A percentile compares a stretch with the other conserved stretches of the same genome.
Conservation (phyloP, 495 filamentous ascomycete genomes). For the Annulohypoxylon maeteangense region DNA sequence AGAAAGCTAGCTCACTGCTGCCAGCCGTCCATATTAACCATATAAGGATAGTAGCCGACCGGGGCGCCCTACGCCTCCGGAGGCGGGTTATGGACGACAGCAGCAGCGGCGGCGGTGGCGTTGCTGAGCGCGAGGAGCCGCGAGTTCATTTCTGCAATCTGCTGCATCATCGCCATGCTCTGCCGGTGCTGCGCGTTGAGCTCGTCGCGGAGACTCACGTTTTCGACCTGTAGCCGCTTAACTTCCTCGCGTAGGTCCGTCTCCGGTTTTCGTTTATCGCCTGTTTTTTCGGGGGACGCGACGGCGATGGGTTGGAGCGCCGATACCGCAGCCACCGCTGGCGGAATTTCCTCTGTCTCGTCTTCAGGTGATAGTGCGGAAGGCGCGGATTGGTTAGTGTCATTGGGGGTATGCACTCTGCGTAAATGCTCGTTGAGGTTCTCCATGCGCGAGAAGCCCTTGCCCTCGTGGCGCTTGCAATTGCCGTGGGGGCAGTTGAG, state of each 20-base stretch:
- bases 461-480: conserved; percentile 80
- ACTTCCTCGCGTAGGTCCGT: conserved; percentile 63
- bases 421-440: conserved; percentile 90
- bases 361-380: conserved; percentile 45
- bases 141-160: conserved; percentile 3
- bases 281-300: conserved; percentile 13
- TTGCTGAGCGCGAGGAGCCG: neutral
- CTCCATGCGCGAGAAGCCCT: conserved; percentile 86
- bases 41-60: neutral
- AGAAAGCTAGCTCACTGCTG: neutral
- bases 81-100: neutral
- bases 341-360: conserved; percentile 27
- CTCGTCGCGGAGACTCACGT: conserved; percentile 53
- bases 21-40: neutral
- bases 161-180: conserved; percentile 35
- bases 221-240: conserved; percentile 61
- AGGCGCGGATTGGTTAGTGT: conserved; percentile 19
- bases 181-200: conserved; percentile 31
- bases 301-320: neutral
- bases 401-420: conserved; percentile 71
- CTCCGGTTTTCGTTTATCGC: conserved; percentile 61
- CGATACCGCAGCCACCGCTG: neutral
- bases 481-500: conserved; percentile 80
- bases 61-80: neutral
- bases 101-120: neutral